Percentiles rank a stretch among this genome's conserved stretches.
phyloP scores from a whole-genome alignment of 805 yeast genomes.

The Kuraishia ogatae region DNA sequence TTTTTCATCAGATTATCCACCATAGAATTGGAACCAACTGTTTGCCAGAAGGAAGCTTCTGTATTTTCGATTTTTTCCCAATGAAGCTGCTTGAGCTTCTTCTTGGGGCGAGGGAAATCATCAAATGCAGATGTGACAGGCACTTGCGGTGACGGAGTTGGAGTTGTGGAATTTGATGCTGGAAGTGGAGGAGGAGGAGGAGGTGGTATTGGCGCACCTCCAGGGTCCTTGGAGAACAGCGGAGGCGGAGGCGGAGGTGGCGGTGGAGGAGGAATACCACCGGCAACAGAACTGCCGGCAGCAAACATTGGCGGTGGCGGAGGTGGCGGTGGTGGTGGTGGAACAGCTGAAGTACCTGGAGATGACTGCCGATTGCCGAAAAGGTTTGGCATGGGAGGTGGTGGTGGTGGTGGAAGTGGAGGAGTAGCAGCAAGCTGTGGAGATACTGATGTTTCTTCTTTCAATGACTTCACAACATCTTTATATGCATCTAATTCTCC shows the following conservation, averaged over 20 bases:
- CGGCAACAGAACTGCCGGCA: conserved; percentile 7
- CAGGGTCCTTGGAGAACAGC: conserved; percentile 16
- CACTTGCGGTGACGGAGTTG: conserved; percentile 14
- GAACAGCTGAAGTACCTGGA: conserved; percentile 7
- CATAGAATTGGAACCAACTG: conserved; percentile 46
- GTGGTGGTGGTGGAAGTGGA: conserved; percentile 25
- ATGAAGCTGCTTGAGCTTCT: conserved; percentile 86
- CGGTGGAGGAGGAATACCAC: conserved; percentile 21
- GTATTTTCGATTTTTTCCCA: conserved; percentile 92
- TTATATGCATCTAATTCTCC: background rate
- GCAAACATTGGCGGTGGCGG: conserved; percentile 24
- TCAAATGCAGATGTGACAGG: conserved; percentile 29
- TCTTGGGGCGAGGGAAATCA: conserved; percentile 56
- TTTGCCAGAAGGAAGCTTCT: conserved; percentile 81
- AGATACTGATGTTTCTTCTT: conserved; percentile 1
- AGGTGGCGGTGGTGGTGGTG: conserved; percentile 22
- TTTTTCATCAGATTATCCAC: conserved; percentile 58
- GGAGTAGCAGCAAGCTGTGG: conserved; percentile 9
- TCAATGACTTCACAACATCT: background rate
- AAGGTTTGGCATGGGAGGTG: conserved; percentile 18
- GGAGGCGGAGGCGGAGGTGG: conserved; percentile 19
- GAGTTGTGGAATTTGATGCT: conserved; percentile 1
- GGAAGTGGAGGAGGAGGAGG: conserved; percentile 17
- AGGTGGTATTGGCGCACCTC: conserved; percentile 11
- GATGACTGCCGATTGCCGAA: conserved; percentile 5